Evolutionary conservation across 139 green algal species (phyloP), one percentile per base, ranked within the genome.

Genomic region (Closterium sp.): DNA sequence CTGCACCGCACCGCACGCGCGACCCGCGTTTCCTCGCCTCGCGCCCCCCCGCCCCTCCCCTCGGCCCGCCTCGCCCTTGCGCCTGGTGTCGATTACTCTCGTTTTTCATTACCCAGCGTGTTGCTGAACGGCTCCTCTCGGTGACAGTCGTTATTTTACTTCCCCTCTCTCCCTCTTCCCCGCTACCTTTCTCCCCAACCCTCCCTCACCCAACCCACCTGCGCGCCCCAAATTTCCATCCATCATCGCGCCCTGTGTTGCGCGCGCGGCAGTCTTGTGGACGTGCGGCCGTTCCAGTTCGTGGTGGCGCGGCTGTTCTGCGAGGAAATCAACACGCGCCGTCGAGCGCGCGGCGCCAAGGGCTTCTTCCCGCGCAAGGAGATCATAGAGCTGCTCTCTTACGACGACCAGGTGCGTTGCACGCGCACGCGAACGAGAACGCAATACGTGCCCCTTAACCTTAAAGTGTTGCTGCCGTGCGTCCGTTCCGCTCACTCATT

Each of bases 261-360:
- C 62, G 62, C 19, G 62, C 17, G 62, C 62, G 62, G 13, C 62
- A 79, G 62, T 79, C 85, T 92, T 86, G 90, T 91, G 19, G 90
- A 93, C 31, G 90, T 91, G 85, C 90, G 86, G 13, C 90, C 90
- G 21, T 93, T 93, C 34, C 27, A n/a, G 22, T 93, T 93, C 28
- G 85, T 93, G 29, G 90, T 93, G 27, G 90, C 85, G 2, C 30
- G 31, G 27, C 90, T 32, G 11, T 86, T 93, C 30, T 79, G 62
- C 19, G 90, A 91, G 29, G 27, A 31, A 27, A 70, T n/a, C 21
- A 29, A 70, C 24, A 85, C 27, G 24, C 45, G 32, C n/a, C 89
- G 88, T 1, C 29, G 31, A n/a, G 30, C 22, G 27, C 17, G 70
- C 21, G 62, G 89, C 13, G 34, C 70, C 89, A 89, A 87, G 31